Percentiles rank a stretch among this genome's conserved stretches.
Evolutionary conservation across 2,329 filamentous ascomycete species (phyloP).

Genomic region (Colletotrichum paranaense): DNA sequence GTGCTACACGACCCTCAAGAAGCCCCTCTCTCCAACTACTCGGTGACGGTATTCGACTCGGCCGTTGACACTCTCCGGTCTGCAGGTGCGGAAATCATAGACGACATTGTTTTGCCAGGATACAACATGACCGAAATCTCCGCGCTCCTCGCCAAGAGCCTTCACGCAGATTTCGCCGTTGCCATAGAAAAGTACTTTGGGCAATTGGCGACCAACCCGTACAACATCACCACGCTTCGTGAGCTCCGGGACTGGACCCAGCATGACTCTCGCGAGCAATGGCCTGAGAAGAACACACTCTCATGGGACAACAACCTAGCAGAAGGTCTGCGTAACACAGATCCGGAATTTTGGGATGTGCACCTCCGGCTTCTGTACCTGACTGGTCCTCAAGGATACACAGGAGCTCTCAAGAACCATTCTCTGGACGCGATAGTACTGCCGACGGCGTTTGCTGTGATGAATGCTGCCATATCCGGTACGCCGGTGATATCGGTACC

Average conservation of each 20-base stretch:
- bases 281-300: conserved; percentile 66
- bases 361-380: conserved; percentile 64
- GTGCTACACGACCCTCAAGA: conserved; percentile 46
- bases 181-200: conserved; percentile 67
- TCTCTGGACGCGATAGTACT: conserved; percentile 72
- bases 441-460: conserved; percentile 61
- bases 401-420: conserved; percentile 67
- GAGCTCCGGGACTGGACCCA: conserved; percentile 68
- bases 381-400: conserved; percentile 67
- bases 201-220: conserved; percentile 67
- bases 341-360: conserved; percentile 66
- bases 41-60: conserved; percentile 63
- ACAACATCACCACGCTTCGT: conserved; percentile 61
- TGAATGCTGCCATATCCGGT: conserved; percentile 66
- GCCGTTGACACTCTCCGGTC: conserved; percentile 62
- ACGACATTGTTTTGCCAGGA: conserved; percentile 64
- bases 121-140: conserved; percentile 37
- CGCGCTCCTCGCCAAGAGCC: conserved; percentile 60
- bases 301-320: conserved; percentile 66
- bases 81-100: conserved; percentile 69
- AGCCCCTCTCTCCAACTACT: conserved; percentile 5
- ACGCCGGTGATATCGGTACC: conserved; percentile 73
- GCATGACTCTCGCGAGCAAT: conserved; percentile 62
- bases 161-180: conserved; percentile 67
- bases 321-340: conserved; percentile 64